Evolutionary conservation across 1,284 basidiomycete species (phyloP).

Genomic region (Malassezia arunalokei): DNA sequence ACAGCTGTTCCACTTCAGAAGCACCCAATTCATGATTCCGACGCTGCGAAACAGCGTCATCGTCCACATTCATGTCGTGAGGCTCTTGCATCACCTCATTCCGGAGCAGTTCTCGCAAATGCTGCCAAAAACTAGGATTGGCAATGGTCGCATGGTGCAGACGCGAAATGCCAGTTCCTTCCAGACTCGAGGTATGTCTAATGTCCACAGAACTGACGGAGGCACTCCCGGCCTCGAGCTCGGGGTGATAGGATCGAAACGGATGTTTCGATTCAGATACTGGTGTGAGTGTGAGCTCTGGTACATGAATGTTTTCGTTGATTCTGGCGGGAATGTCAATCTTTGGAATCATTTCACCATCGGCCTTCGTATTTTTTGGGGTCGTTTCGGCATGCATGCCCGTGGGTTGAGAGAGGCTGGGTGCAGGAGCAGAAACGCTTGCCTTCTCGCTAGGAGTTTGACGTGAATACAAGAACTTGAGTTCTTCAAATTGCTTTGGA

Average conservation of each 20-base stretch:
- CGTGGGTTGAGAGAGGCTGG: neutral
- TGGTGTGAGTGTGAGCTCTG: slow-evolving; percentile 41
- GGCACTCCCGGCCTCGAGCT: neutral
- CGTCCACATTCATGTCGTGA: slow-evolving; percentile 4
- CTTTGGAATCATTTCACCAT: neutral
- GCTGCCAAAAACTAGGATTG: slow-evolving; percentile 37
- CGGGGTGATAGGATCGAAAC: neutral
- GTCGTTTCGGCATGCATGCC: slow-evolving; percentile 2
- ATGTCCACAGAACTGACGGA: neutral
- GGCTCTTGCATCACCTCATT: slow-evolving; percentile 22
- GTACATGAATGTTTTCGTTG: slow-evolving; percentile 32
- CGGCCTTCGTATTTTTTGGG: neutral
- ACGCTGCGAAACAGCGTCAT: neutral
- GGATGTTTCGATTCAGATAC: slow-evolving; percentile 18
- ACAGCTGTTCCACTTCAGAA: slow-evolving; percentile 37
- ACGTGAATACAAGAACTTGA: slow-evolving; percentile 9
- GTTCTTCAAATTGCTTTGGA: slow-evolving; percentile 23
- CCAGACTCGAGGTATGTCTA: slow-evolving; percentile 15
- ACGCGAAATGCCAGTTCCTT: slow-evolving; percentile 27
- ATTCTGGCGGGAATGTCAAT: slow-evolving; percentile 4
- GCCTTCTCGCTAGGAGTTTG: slow-evolving; percentile 1
- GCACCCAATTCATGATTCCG: slow-evolving; percentile 23
- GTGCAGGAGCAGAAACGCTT: slow-evolving; percentile 2
- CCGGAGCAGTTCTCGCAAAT: slow-evolving; percentile 27
- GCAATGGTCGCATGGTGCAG: slow-evolving; percentile 30